Evolutionary conservation across 208 protist genomes (phyloP).

Genomic region (Trypanosoma platydactyli): DNA sequence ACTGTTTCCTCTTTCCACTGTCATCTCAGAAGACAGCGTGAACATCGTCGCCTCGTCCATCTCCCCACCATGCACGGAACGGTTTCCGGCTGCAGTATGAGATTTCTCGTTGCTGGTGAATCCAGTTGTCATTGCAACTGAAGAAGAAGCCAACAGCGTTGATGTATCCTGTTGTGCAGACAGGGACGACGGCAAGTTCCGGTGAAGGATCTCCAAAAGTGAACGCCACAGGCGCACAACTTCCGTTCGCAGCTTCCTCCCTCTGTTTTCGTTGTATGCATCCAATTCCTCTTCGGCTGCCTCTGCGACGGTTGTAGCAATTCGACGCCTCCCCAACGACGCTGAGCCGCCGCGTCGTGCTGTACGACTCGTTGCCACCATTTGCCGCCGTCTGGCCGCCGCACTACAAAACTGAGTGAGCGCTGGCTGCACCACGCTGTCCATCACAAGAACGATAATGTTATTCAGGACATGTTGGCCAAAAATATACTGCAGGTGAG

Average conservation of each 20-base stretch:
- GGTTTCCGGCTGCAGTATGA: background rate
- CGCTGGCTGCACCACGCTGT: conserved; percentile 60
- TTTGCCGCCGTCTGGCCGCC: conserved; percentile 9
- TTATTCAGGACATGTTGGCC: conserved; percentile 78
- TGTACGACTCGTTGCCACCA: background rate
- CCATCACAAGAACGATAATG: conserved; percentile 60
- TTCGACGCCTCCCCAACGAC: conserved; percentile 12
- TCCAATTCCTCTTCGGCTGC: conserved; percentile 21
- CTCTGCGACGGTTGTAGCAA: background rate
- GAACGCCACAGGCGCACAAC: conserved; percentile 53
- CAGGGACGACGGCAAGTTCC: conserved; percentile 21
- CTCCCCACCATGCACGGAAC: background rate
- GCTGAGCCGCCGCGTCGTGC: background rate
- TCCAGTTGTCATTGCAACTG: no score
- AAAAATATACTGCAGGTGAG: conserved; percentile 49
- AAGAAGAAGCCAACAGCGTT: background rate
- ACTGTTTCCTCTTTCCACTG: background rate
- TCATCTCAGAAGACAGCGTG: background rate
- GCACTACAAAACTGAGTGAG: conserved; percentile 42
- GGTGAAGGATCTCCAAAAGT: conserved; percentile 56
- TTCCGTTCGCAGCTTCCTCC: conserved; percentile 44
- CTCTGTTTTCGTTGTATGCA: conserved; percentile 21
- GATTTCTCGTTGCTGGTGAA: background rate
- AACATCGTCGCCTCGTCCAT: background rate
- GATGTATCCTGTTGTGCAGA: background rate